These are phyloP conservation scores for Hordeum marinum DNA, from an alignment of 176 grass and related monocot genomes.

Conservation along the genomic window DNA sequence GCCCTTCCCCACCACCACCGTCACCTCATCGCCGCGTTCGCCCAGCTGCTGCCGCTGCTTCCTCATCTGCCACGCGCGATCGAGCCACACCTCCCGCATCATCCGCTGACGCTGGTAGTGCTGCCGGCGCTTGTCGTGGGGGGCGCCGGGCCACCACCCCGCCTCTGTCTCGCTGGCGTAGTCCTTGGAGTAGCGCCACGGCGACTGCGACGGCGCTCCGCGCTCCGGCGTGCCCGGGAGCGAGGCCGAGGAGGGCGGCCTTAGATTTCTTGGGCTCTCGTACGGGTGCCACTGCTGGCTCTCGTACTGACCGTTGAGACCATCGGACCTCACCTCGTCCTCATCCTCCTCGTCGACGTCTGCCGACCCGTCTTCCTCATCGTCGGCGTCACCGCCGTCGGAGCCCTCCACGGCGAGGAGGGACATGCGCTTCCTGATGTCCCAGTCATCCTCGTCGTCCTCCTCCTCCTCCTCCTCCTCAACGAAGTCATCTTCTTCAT, in stretches of 20 bases:
- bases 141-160: conserved; percentile 17
- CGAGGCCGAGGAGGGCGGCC: conserved; percentile 9
- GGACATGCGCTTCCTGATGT: conserved; percentile 45
- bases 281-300: neutral
- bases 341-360: neutral
- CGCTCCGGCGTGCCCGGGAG: conserved; percentile 46
- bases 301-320: neutral
- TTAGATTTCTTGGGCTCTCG: neutral
- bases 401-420: conserved; percentile 50
- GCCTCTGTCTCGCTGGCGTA: conserved; percentile 68
- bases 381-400: conserved; percentile 54
- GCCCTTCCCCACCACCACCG: neutral
- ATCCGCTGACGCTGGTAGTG: conserved; percentile 5
- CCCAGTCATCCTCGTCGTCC: conserved; percentile 3
- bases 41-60: conserved; percentile 25
- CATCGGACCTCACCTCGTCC: conserved; percentile 25
- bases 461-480: neutral
- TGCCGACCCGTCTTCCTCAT: conserved; percentile 19
- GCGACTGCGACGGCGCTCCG: conserved; percentile 1
- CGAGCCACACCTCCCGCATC: conserved; percentile 60
- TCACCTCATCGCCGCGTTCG: neutral
- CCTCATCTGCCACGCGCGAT: conserved; percentile 45
- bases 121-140: neutral
- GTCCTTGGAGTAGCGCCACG: conserved; percentile 30
- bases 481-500: conserved; percentile 1